A percentile compares a stretch with the other conserved stretches of the same genome.
These are phyloP conservation scores for Penicillium daleae DNA, from an alignment of 495 filamentous ascomycete species.

Conservation along the genomic window DNA sequence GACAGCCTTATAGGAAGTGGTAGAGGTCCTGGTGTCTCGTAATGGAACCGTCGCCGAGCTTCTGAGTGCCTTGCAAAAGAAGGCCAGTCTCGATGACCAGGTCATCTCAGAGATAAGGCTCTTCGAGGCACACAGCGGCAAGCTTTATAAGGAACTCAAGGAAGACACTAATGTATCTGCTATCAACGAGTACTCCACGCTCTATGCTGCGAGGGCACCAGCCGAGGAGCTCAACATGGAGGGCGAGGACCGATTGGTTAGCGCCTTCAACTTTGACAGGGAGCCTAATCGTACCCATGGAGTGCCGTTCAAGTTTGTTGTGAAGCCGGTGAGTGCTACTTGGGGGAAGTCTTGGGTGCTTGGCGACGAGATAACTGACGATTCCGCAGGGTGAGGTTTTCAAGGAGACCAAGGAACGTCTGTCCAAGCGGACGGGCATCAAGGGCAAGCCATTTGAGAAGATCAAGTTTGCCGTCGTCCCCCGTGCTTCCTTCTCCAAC, in stretches of 20 bases:
- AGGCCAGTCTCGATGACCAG: conserved; percentile 77
- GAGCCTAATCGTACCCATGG: conserved; percentile 79
- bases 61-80: conserved; percentile 72
- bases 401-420: conserved; percentile 84
- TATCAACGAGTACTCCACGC: conserved; percentile 81
- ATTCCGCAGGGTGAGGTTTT: conserved; percentile 74
- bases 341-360: background rate
- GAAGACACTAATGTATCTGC: conserved; percentile 66
- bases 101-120: conserved; percentile 68
- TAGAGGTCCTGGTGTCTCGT: conserved; percentile 83
- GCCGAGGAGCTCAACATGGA: conserved; percentile 73
- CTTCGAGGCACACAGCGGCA: conserved; percentile 77
- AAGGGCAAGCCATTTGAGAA: conserved; percentile 99
- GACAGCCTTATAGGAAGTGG: conserved; percentile 37
- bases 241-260: conserved; percentile 63
- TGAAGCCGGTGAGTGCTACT: conserved; percentile 70
- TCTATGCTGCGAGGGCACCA: conserved; percentile 80
- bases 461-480: conserved; percentile 90
- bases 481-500: conserved; percentile 67
- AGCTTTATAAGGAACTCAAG: conserved; percentile 74
- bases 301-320: conserved; percentile 86
- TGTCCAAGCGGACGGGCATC: conserved; percentile 87
- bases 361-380: conserved; percentile 26
- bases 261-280: conserved; percentile 88
- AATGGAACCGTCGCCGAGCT: conserved; percentile 78